Evolutionary conservation across 495 filamentous ascomycete genomes (phyloP), one percentile per base, ranked within the genome.

Genomic region (Darksidea phi): DNA sequence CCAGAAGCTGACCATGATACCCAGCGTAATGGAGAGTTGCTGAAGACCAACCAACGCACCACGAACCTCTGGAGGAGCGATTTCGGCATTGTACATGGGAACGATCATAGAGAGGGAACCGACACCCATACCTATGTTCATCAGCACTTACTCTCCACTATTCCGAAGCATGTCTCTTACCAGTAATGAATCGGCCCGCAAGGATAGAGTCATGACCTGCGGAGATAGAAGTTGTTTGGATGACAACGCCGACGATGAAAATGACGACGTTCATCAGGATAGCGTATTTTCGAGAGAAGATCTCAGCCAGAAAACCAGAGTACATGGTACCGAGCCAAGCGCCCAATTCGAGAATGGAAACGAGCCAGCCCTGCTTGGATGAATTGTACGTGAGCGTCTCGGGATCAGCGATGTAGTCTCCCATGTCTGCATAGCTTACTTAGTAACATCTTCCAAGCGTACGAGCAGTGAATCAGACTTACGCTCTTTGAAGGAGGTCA

Each of bases 1-100:
- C 89, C 90, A 95, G 76, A 91, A 94, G 61, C 81, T 84, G 61
- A 91, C 74, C 78, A 94, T 83, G 72, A 95, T 93, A 24, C 90
- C 90, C 51, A 90, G 84, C 32, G 85, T 89, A 63, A 93, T 89
- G 18, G 88, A 88, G 63, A 91, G 76, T 75, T 94, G 89, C 71
- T 95, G 88, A 0, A 88, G 75, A 6, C 86, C 88, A 7, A 91
- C 88, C 1, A 95, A 76, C 6, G 86, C 85, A 42, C 89, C 90
- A 21, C 83, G 78, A 50, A 85, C 80, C 55, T 86, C 81, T 0
- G 82, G 81, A 26, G 81, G 81, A 1, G 84, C 83, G 11, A 88
- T 81, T 66, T 90, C 81, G 65, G 81, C 80, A 70, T 91, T 89
- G 74, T 90, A 87, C 75, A 85, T 86, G 10, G 81, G 79, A 1